A percentile compares a stretch with the other conserved stretches of the same genome.
phyloP scores from a whole-genome alignment of 192 early-diverging fungal species.

The Linnemannia zychae region DNA sequence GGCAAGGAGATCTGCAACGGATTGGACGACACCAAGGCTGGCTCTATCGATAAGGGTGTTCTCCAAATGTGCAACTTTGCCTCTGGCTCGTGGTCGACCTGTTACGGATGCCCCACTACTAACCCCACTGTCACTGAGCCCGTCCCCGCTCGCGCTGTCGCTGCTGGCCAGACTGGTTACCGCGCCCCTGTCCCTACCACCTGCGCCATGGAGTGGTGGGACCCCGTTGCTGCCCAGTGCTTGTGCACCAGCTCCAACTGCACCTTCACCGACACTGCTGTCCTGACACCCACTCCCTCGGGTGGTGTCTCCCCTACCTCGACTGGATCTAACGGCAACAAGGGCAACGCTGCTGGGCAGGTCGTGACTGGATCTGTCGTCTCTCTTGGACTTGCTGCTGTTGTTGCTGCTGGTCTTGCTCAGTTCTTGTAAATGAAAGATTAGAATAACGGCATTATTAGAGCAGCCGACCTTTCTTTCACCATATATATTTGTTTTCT shows the following conservation, averaged over 20 bases:
- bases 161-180: constrained; percentile 40
- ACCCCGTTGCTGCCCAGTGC: constrained; percentile 74
- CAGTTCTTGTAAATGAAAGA: constrained; percentile 31
- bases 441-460: background rate
- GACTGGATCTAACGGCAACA: background rate
- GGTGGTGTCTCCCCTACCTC: constrained; percentile 17
- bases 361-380: background rate
- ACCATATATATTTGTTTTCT: background rate
- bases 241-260: constrained; percentile 69
- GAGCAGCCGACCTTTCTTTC: background rate
- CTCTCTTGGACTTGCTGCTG: constrained; percentile 10
- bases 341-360: background rate
- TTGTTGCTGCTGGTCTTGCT: constrained; percentile 26
- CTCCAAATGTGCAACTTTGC: constrained; percentile 65
- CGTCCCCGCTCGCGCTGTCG: constrained; percentile 49
- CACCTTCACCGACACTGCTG: constrained; percentile 67
- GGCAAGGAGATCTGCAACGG: constrained; percentile 82
- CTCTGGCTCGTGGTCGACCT: constrained; percentile 63
- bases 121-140: constrained; percentile 58
- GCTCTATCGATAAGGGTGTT: constrained; percentile 45
- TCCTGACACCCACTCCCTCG: constrained; percentile 8
- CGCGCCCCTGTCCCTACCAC: constrained; percentile 67
- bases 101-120: constrained; percentile 66
- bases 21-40: constrained; percentile 60
- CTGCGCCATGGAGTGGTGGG: constrained; percentile 80